Percentiles rank a stretch among this genome's conserved stretches.
phyloP scores from a whole-genome alignment of 192 early-diverging fungal genomes.

The Pilaira anomala region DNA sequence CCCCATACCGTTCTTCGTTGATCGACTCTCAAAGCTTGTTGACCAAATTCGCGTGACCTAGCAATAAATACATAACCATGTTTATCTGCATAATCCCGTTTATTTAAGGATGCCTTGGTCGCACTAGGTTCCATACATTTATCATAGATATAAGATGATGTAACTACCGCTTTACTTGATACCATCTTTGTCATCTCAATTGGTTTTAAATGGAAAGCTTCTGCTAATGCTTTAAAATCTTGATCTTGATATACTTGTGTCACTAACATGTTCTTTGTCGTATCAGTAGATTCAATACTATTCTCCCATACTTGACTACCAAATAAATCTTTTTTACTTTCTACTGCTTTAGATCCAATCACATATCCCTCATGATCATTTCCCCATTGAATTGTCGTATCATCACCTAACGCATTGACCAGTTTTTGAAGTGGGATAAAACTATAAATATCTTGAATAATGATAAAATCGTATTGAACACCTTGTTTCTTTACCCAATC shows the following conservation, averaged over 20 bases:
- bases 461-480: conserved; percentile 32
- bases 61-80: conserved; percentile 55
- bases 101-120: conserved; percentile 43
- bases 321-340: neutral
- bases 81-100: conserved; percentile 45
- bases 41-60: conserved; percentile 50
- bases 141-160: conserved; percentile 49
- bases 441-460: conserved; percentile 33
- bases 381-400: neutral
- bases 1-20: conserved; percentile 51
- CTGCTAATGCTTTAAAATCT: conserved; percentile 38
- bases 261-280: conserved; percentile 26
- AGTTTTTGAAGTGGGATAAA: conserved; percentile 24
- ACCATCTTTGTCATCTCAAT: neutral
- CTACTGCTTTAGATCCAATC: neutral
- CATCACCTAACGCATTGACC: neutral
- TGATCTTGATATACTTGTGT: conserved; percentile 45
- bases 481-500: conserved; percentile 19
- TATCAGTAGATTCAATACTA: conserved; percentile 34
- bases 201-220: neutral
- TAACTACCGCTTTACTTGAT: conserved; percentile 39
- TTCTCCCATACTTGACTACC: conserved; percentile 38
- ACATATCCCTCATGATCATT: neutral
- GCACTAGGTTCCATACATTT: conserved; percentile 48
- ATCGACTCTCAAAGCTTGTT: conserved; percentile 37